Conservation (phyloP, 1,139 yeast genomes). For the Sugiyamaella xylanicola region DNA sequence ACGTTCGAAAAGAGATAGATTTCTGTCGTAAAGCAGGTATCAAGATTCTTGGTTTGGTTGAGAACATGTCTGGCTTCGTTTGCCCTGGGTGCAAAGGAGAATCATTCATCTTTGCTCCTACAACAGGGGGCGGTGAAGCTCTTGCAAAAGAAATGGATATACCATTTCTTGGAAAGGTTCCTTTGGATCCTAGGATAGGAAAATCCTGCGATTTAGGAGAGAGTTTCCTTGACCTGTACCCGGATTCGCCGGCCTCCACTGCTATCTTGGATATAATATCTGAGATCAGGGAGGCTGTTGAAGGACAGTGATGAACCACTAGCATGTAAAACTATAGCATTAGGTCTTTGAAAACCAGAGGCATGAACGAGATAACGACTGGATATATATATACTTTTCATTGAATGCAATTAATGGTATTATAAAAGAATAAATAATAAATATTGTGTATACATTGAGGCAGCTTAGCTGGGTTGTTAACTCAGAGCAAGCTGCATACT, state of each 20-base stretch:
- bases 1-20: constrained; percentile 93
- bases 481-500: too few relatives aligned
- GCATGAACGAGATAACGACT: too few relatives aligned
- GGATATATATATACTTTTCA: too few relatives aligned
- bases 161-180: constrained; percentile 86
- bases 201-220: constrained; percentile 86
- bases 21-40: constrained; percentile 92
- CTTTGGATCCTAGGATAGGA: constrained; percentile 94
- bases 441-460: too few relatives aligned
- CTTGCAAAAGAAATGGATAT: constrained; percentile 77
- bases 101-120: constrained; percentile 87
- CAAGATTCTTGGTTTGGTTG: constrained; percentile 84
- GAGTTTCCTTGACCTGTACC: constrained; percentile 72
- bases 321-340: background rate
- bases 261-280: constrained; percentile 81
- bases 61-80: constrained; percentile 98
- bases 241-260: constrained; percentile 91
- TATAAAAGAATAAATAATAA: too few relatives aligned
- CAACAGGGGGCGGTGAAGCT: constrained; percentile 94
- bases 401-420: background rate
- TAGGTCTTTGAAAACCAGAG: background rate
- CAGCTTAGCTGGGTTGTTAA: too few relatives aligned
- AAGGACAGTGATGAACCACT: background rate
- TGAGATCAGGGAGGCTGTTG: constrained; percentile 25
- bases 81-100: constrained; percentile 94